These are phyloP conservation scores for thale cress (Arabidopsis thaliana) DNA, from an alignment of 345 rosid genomes.

Conservation along the genomic window TAIR10.1 NC_003071.7:8410501-8411000, in stretches of 20 bases:
- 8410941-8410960: neutral
- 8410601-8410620: neutral
- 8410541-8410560: neutral
- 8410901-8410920: neutral
- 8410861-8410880: neutral
- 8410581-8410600: neutral
- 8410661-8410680: neutral
- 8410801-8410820: conserved; percentile 28
- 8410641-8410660: neutral
- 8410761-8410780: neutral
- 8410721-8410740: conserved; percentile 3
- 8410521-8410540: no score
- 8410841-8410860: neutral
- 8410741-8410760: conserved; percentile 32
- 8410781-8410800: conserved; percentile 6
- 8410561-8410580: neutral
- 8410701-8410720: neutral
- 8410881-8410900: neutral
- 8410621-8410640: conserved; percentile 7
- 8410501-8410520: no score
- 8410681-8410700: conserved; percentile 12
- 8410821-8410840: conserved; percentile 17
- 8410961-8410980: neutral
- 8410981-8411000: neutral
- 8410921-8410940: neutral